Evolutionary conservation across 2,329 filamentous ascomycete species (phyloP), one percentile per base, ranked within the genome.

Genomic region (Sphaerulina populicola): DNA sequence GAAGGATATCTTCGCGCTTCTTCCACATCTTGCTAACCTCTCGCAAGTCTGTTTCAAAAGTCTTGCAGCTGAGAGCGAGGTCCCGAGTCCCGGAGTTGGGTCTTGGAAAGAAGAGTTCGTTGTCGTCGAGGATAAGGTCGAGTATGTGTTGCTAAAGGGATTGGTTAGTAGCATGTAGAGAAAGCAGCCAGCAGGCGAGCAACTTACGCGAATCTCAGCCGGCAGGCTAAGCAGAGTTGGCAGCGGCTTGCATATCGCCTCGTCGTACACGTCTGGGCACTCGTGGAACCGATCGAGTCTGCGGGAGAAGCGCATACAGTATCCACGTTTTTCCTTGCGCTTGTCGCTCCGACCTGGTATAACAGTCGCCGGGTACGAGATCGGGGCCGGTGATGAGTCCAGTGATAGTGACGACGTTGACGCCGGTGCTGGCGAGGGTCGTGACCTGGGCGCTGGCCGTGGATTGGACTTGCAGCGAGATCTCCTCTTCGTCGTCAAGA

Each of bases 151-250:
- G 54, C 31, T 35, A 18, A 18, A n/a, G 31, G 31, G 3, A 3
- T 11, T 4, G 31, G 12, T 35, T 5, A 35, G 8, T n/a, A 35
- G 10, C 12, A 4, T 11, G 31, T n/a, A 8, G 10, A n/a, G 6
- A n/a, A 35, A 9, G 31, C 5, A n/a, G 31, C 10, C 6, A 35
- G 31, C 12, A 10, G 4, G 31, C 31, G 4, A 1, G 23, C 23
- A 6, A 35, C 31, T 11, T 35, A 35, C 31, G 7, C 51, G 41
- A 10, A 57, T 44, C 42, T 58, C 54, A 2, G 56, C 18, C 5
- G 54, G 56, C 15, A 58, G 54, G 6, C 14, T 14, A 8, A 54
- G 27, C 4, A 57, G 21, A 44, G 44, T 44, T 29, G 51, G 53
- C n/a, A 51, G 45, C 29, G 44, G 33, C 6, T 14, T 30, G 18